A percentile compares a stretch with the other conserved stretches of the same genome.
Evolutionary conservation across 306 rosid genomes (phyloP).

Genomic region (Crotalaria pallida): DNA sequence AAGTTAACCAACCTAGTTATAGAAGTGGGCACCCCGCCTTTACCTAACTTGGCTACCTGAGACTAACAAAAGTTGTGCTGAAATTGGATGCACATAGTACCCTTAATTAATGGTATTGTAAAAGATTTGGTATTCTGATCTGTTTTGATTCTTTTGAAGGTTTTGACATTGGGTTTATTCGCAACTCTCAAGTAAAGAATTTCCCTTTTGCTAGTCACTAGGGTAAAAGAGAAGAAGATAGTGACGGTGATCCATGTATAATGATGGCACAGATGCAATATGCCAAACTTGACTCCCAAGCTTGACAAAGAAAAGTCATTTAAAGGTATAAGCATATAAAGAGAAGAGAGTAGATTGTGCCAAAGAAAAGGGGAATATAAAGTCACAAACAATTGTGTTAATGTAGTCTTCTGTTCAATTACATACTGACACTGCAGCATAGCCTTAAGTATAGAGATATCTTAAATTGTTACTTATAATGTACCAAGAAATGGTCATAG

Average conservation of each 20-base stretch:
- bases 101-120: conserved; percentile 14
- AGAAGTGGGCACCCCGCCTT: neutral
- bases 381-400: conserved; percentile 28
- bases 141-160: conserved; percentile 25
- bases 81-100: conserved; percentile 8
- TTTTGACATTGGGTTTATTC: conserved; percentile 41
- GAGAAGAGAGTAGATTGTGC: conserved; percentile 8
- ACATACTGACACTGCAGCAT: neutral
- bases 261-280: conserved; percentile 31
- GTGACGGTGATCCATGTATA: conserved; percentile 38
- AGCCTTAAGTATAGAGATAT: neutral
- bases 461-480: neutral
- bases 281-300: conserved; percentile 52
- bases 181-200: conserved; percentile 48
- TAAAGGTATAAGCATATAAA: conserved; percentile 32
- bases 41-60: conserved; percentile 9
- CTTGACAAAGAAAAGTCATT: conserved; percentile 30
- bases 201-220: conserved; percentile 55
- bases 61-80: neutral
- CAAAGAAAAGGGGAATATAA: conserved; percentile 27
- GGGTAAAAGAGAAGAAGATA: conserved; percentile 43
- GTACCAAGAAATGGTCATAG: neutral
- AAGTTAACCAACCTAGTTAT: conserved; percentile 5
- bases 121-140: conserved; percentile 28
- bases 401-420: conserved; percentile 6